Evolutionary conservation across 306 rosid species (phyloP), one percentile per base, ranked within the genome.

Genomic region (Vigna mungo): DNA sequence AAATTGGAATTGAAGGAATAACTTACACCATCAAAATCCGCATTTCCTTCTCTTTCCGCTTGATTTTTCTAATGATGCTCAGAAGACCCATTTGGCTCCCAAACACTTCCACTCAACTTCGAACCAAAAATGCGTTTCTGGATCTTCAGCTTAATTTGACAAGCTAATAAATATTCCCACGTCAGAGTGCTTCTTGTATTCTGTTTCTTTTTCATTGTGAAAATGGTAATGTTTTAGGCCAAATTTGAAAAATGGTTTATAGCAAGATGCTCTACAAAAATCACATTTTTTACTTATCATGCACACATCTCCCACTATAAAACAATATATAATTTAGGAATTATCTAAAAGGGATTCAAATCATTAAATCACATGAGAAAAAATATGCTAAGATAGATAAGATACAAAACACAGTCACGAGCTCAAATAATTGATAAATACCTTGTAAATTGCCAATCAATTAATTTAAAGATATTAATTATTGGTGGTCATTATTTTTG

Each of bases 21-120:
- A 56, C 93, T 68, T 86, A 93, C 98, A 93, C 96, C 98, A 93
- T 93, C 64, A 93, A 94, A 47, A 93, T 85, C 32, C 97, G 92
- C 92, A 93, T 91, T 86, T 93, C 96, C 83, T 91, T 93, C 86
- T 93, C 98, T 65, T 91, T 93, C 87, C 84, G 87, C 77, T 93
- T 93, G 71, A 93, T 93, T 84, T 90, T 91, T 3, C 96, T 82
- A 60, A 93, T 91, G 73, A 93, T 93, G 68, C 90, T 88, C 55
- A 91, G 94, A 81, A 93, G 91, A 74, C 97, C 98, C 98, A 93
- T 93, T 69, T 3, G 12, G 68, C 46, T 61, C 68, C 14, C 68
- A 34, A 32, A 32, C 43, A 12, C 65, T 59, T 27, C 39, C 1
- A 59, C 36, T 23, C 36, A 1, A 56, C 63, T 56, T 56, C 36